These are phyloP conservation scores for Debaryomycetaceae sp. DNA, from an alignment of 1,139 yeast species.

Conservation along the genomic window DNA sequence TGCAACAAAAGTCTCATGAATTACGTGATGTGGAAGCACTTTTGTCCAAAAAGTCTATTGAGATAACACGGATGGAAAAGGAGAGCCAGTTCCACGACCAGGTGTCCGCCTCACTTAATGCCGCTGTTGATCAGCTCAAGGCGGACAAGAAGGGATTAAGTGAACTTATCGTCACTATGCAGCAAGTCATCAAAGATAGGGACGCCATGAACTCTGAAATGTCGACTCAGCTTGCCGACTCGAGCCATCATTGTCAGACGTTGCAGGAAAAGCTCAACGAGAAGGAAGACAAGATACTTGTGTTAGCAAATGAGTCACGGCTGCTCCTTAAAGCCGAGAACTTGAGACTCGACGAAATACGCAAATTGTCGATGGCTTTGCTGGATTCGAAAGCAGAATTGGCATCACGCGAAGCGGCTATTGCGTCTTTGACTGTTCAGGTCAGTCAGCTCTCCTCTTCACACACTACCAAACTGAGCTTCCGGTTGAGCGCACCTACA, in stretches of 20 bases:
- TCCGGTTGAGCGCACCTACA: slow-evolving; percentile 1
- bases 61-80: slow-evolving; percentile 39
- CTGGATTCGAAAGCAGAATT: slow-evolving; percentile 30
- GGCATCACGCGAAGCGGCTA: slow-evolving; percentile 17
- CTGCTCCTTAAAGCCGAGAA: slow-evolving; percentile 55
- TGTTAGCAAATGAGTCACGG: slow-evolving; percentile 40
- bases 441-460: slow-evolving; percentile 10
- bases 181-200: slow-evolving; percentile 52
- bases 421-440: slow-evolving; percentile 14
- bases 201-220: slow-evolving; percentile 42
- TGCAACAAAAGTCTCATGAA: slow-evolving; percentile 45
- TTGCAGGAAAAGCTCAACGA: slow-evolving; percentile 41
- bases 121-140: slow-evolving; percentile 43
- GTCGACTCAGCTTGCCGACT: slow-evolving; percentile 37
- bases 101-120: slow-evolving; percentile 40
- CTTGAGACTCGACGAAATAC: slow-evolving; percentile 50
- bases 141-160: slow-evolving; percentile 53
- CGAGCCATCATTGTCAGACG: slow-evolving; percentile 41
- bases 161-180: slow-evolving; percentile 51
- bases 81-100: slow-evolving; percentile 44
- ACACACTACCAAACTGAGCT: slow-evolving; percentile 4
- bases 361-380: slow-evolving; percentile 35
- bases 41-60: slow-evolving; percentile 33
- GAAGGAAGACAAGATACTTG: slow-evolving; percentile 38
- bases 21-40: slow-evolving; percentile 47